Evolutionary conservation across 352 stramenopile genomes (phyloP), one percentile per base, ranked within the genome.

Genomic region (Aphanomyces astaci): DNA sequence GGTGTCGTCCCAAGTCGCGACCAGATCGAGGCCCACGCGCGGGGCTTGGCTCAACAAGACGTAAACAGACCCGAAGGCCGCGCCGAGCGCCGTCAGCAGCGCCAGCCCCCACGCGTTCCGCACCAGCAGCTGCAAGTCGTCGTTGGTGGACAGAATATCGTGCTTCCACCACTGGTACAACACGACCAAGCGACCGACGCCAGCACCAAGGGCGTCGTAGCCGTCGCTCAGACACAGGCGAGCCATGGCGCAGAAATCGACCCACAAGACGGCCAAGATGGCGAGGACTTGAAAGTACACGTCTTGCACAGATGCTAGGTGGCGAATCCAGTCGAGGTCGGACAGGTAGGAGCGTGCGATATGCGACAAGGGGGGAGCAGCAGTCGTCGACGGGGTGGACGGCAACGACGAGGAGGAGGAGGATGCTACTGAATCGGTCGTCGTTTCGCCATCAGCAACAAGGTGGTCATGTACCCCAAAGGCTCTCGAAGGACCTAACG

Each of bases 1-100:
- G 46, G 81, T 56, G 25, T 79, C 78, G 63, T 82, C 78, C 30
- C 81, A 70, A 25, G 70, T 78, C 7, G 39, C 49, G 36, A 72
- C 75, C 33, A 75, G 72, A 27, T 68, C 36, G 30, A 70, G 64
- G 11, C 76, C 52, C 27, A 78, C 64, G 33, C 71, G 62, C 0
- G 78, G 78, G 0, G 80, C 39, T 0, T 72, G 71, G 22, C 64
- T 71, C 0, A 68, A 56, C 15, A 76, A 30, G 4, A 63, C 45
- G 59, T 85, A 85, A 31, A 82, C 11, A 1, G 68, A 65, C 10
- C 71, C 65, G 43, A 82, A 79, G 11, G 74, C 31, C 3, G 69
- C 68, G 1, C 55, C 76, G 3, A 72, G 55, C 15, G 63, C 24
- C 48, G 46, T 28, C 0, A 85, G 64, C 25, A 79, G 28, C 15